Percentiles rank a stretch among this genome's conserved stretches.
phyloP scores from a whole-genome alignment of 441 rosid species.

The Mallotus japonicus region DNA sequence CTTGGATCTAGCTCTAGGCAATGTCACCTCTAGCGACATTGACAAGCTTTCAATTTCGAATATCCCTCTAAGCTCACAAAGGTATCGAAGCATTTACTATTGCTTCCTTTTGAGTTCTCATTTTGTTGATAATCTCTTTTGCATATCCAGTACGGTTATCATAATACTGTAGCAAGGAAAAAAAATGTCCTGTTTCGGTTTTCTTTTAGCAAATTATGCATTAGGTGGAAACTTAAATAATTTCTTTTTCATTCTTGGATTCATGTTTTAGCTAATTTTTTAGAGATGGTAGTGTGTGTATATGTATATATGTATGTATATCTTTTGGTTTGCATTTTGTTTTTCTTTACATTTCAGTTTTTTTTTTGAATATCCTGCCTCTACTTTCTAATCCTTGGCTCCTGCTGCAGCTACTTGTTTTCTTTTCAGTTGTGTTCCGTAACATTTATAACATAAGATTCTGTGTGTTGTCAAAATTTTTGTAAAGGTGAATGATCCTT shows the following conservation, averaged over 20 bases:
- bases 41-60: slow-evolving; percentile 94
- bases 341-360: neutral
- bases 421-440: neutral
- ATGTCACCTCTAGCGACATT: slow-evolving; percentile 75
- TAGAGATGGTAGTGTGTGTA: too few species aligned
- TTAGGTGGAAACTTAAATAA: neutral
- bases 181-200: neutral
- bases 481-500: neutral
- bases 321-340: neutral
- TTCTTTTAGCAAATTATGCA: neutral
- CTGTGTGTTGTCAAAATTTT: neutral
- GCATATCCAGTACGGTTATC: neutral
- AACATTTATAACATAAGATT: neutral
- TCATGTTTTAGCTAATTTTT: neutral
- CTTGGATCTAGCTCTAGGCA: slow-evolving; percentile 33
- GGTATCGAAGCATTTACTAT: slow-evolving; percentile 37
- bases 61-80: slow-evolving; percentile 51
- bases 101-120: neutral
- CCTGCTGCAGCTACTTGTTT: neutral
- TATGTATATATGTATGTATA: neutral
- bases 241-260: neutral
- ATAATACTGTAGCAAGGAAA: neutral
- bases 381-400: neutral
- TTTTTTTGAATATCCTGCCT: neutral
- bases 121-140: neutral